These are phyloP conservation scores for Pneumocystis canis DNA, from an alignment of 1,139 yeast species.

Conservation along the genomic window DNA sequence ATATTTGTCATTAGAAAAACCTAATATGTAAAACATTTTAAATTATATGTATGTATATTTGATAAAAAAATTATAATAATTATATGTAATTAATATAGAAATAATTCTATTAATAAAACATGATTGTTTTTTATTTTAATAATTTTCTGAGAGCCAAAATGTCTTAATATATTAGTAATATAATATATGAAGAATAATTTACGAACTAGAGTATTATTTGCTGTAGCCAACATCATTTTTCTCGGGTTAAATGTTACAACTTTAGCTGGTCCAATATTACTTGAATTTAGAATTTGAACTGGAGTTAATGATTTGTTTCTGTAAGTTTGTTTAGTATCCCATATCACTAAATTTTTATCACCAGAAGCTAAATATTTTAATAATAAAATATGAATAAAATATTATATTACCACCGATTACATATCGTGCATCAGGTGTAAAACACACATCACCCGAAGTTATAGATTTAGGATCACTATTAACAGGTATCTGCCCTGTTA, in stretches of 20 bases:
- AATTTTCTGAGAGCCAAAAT: background rate
- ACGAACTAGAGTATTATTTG: conserved; percentile 35
- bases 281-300: conserved; percentile 21
- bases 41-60: background rate
- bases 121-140: background rate
- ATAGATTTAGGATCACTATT: conserved; percentile 6
- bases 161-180: background rate
- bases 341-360: conserved; percentile 42
- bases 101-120: background rate
- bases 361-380: conserved; percentile 18
- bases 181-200: background rate
- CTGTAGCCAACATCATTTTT: conserved; percentile 62
- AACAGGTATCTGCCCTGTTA: conserved; percentile 29
- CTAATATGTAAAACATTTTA: background rate
- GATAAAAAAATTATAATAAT: background rate
- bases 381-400: background rate
- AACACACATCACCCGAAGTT: conserved; percentile 42
- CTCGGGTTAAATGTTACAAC: conserved; percentile 66
- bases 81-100: background rate
- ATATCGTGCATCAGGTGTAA: conserved; percentile 70
- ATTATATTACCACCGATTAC: conserved; percentile 39
- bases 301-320: conserved; percentile 20
- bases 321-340: conserved; percentile 37
- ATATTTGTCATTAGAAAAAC: background rate
- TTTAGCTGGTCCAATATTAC: conserved; percentile 36